phyloP scores from a whole-genome alignment of 73 alveolate species.

The Paramecium primaurelia region DNA sequence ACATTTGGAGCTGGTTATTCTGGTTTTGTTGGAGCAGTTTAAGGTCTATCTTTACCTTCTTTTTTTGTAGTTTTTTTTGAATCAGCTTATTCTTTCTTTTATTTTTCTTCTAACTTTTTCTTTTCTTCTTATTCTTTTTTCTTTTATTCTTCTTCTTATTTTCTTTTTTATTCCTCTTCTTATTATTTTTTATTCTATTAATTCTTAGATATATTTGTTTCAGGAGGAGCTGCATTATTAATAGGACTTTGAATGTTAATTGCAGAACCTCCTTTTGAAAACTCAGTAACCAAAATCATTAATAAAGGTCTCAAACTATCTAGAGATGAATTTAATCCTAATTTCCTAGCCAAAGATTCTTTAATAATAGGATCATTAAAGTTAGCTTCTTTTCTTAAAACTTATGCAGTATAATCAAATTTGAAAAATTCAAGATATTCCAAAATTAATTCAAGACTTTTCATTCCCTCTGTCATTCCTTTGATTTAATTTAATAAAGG shows the following conservation, averaged over 20 bases:
- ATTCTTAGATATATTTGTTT: not conserved
- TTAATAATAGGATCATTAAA: not conserved
- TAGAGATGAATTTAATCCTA: not conserved
- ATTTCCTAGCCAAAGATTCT: not conserved
- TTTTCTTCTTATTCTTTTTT: not conserved
- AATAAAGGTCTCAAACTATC: conserved; percentile 18
- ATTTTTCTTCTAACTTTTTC: not conserved
- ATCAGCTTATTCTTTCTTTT: not conserved
- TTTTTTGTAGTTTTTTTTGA: not conserved
- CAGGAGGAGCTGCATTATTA: not conserved
- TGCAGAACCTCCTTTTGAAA: not conserved
- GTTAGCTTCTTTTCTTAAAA: conserved; percentile 43
- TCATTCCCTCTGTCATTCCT: conserved; percentile 42
- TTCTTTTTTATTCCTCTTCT: conserved; percentile 31
- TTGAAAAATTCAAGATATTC: conserved; percentile 34
- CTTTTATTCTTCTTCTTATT: not conserved
- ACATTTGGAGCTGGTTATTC: conserved; percentile 27
- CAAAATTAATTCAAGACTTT: not conserved
- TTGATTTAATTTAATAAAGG: conserved; percentile 18
- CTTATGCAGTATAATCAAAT: conserved; percentile 25
- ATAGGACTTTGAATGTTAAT: not conserved
- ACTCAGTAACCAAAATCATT: conserved; percentile 7
- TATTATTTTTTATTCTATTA: conserved; percentile 43
- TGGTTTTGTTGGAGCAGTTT: conserved; percentile 41
- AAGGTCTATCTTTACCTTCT: conserved; percentile 8